Base-by-base conservation (phyloP, 192 early-diverging fungal genomes). In the Umbelopsis vinacea region DNA sequence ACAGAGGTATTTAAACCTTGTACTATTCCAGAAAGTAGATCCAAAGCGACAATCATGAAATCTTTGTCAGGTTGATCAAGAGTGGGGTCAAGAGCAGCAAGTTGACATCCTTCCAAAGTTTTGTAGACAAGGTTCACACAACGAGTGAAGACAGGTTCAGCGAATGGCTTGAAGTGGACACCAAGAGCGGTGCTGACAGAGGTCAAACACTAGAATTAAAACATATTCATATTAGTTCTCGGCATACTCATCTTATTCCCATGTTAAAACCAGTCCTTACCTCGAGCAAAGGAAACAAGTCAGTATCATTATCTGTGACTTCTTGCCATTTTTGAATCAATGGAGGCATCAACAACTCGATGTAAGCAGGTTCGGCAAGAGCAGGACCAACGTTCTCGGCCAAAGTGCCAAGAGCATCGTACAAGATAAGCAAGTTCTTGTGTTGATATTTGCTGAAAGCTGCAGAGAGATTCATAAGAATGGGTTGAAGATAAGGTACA, bases 321-420 rank as follows among this genome's bases (percentile, higher is more conserved):
- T 81, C 76, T 48, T 91, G 80, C 96, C 95, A 99, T 79, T 94
- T 94, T 71, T 88, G 84, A 47, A 95, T 83, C 60, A 99, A 86
- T 26, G 94, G 92, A 4, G 89, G 88, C 92, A 99, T 94, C 71
- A 98, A 82, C 22, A 93, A 71, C 46, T 96, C 85, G 46, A 96
- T 92, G 73, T 88, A 95, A 52, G 90, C 79, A 63, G 89, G 92
- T 66, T 90, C 89, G 82, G 90, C 93, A 46, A 99, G 89, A 60
- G 90, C 92, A 21, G 78, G 68, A 0, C 92, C 94, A 17, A 98
- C 96, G 12, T 92, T 87, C 73, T 98, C 97, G 17, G 97, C 97
- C 47, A 99, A 86, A n/a, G 97, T 99, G 45, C 96, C 96, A 15
- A 99, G 88, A 2, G 95, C 97, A 72, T 99, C 97, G 79, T 98